phyloP scores from a whole-genome alignment of 352 stramenopile genomes.

The Pythium utonaiense region DNA sequence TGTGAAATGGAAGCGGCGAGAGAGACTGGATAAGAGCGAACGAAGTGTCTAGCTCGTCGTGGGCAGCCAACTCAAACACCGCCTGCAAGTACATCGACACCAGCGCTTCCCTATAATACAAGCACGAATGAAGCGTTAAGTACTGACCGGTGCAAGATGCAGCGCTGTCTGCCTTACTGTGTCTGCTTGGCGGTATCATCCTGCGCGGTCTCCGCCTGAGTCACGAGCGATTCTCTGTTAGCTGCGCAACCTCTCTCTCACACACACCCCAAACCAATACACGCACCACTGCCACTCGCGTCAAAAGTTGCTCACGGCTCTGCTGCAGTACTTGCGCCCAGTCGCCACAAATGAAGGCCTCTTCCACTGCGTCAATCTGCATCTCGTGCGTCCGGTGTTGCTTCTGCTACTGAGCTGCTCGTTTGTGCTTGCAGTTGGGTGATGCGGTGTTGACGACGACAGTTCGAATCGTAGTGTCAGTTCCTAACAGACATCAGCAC shows the following conservation, averaged over 20 bases:
- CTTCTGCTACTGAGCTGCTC: background rate
- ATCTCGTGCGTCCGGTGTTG: constrained; percentile 10
- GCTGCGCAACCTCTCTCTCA: background rate
- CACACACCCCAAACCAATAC: background rate
- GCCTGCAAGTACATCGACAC: constrained; percentile 64
- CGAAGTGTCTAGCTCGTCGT: constrained; percentile 55
- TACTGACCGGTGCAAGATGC: background rate
- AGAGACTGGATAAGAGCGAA: constrained; percentile 37
- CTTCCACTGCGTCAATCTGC: constrained; percentile 42
- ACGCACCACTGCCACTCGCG: background rate
- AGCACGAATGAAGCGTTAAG: background rate
- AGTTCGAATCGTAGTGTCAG: background rate
- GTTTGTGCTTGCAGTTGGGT: constrained; percentile 7
- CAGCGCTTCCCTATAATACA: constrained; percentile 39
- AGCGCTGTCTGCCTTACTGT: background rate
- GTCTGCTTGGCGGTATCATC: constrained; percentile 10
- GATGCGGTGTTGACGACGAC: constrained; percentile 1
- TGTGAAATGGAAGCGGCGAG: constrained; percentile 32
- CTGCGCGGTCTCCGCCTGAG: background rate
- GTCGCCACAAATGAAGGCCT: constrained; percentile 55
- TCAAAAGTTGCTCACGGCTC: constrained; percentile 26
- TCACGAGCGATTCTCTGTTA: background rate
- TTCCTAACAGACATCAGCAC: constrained; percentile 7
- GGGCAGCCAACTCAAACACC: constrained; percentile 54
- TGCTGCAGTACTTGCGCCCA: constrained; percentile 48